Percentiles rank a stretch among this genome's conserved stretches.
Evolutionary conservation across 306 rosid genomes (phyloP).

Genomic region (Pueraria montana): DNA sequence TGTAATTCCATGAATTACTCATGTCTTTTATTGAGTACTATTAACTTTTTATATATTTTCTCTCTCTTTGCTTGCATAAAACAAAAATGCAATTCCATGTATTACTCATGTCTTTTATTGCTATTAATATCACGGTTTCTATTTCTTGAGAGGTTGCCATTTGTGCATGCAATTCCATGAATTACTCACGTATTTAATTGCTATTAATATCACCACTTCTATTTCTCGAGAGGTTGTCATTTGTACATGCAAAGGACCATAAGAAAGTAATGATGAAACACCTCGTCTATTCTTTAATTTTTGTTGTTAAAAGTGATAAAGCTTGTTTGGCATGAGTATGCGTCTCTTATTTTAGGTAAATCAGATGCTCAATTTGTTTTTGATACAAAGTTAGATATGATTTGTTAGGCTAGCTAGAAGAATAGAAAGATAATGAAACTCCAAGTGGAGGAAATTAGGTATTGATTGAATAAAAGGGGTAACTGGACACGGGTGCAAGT

Average conservation of each 20-base stretch:
- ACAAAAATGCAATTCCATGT: not conserved
- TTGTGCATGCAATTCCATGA: not conserved
- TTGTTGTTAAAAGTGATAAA: conserved; percentile 20
- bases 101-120: not conserved
- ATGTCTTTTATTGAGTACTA: no score
- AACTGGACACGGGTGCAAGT: not conserved
- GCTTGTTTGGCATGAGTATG: not conserved
- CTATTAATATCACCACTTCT: not conserved
- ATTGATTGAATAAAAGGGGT: conserved; percentile 9
- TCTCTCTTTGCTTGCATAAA: not conserved
- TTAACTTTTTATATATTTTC: not conserved
- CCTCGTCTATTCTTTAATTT: no score
- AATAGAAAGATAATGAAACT: not conserved
- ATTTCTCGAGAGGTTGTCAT: not conserved
- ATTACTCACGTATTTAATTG: not conserved
- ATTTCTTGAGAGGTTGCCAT: not conserved
- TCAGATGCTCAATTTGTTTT: not conserved
- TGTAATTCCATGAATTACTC: no score
- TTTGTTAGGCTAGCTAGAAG: conserved; percentile 26
- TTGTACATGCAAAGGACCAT: not conserved
- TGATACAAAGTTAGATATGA: conserved; percentile 10
- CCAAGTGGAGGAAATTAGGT: conserved; percentile 28
- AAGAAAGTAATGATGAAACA: conserved; percentile 5
- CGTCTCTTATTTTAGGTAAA: not conserved
- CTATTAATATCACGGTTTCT: not conserved